Base-by-base conservation (phyloP, 1,284 basidiomycete species). In the Wallemia hederae region DNA sequence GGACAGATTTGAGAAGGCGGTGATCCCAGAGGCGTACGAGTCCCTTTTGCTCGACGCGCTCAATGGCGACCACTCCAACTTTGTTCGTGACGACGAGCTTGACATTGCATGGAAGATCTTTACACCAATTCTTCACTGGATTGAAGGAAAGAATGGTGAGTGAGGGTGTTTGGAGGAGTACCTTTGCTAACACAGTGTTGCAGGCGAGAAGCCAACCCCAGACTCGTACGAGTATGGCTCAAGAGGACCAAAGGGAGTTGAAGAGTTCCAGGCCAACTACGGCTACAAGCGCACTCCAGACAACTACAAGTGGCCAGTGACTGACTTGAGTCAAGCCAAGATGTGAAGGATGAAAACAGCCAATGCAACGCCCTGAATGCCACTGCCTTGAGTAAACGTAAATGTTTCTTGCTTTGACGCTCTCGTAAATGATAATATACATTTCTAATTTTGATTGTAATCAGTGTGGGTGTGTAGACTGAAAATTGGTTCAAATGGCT, bases 101-200 rank as follows among this genome's bases (percentile, higher is more conserved):
- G 89, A 94, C 68, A 81, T 83, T 61, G 89, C 90, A 14, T 96
- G 90, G 90, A 91, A 90, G 85, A 91, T 92, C 71, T 92, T 91
- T 74, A 92, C 88, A 22, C 88, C 88, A 19, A 85, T 91, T 69
- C 72, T 92, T 64, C 88, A 91, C 74, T 90, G 85, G 86, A 91
- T 91, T 70, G 87, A 91, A 24, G 85, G 85, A 27, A 75, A 74
- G 69, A 70, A 69, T 59, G 65, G 67, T 60, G 63, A 65, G 61
- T 59, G 22, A n/a, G 22, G n/a, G 24, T 61, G 61, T 15, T 27
- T 34, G 33, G n/a, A 24, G 33, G 33, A 11, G 33, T 33, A 19
- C 14, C 61, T 59, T 33, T 56, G 60, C 55, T 56, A 60, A n/a
- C 15, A 29, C 49, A 63, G 66, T 61, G 60, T 72, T 61, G 80